Base-by-base conservation (phyloP, 2,329 filamentous ascomycete genomes). In the Phoma sp. region DNA sequence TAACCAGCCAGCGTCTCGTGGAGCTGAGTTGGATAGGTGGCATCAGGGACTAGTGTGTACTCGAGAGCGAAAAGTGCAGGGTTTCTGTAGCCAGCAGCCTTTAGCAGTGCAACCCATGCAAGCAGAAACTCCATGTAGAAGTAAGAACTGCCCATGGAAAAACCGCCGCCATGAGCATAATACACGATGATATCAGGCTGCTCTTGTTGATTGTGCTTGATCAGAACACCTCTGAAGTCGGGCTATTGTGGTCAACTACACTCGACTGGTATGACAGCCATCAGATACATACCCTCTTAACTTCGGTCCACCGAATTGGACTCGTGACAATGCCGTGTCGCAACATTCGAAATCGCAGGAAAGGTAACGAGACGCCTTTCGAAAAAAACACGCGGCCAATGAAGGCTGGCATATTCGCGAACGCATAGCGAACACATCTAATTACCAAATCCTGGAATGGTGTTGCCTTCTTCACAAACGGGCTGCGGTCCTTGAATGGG, bases 91-190 rank as follows among this genome's bases (percentile, higher is more conserved):
- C 88, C 89, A 15, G 80, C 78, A 45, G 83, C 76, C 49, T 84
- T 80, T 32, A 96, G 80, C 15, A 92, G 76, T 36, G 81, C 79
- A 11, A 90, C 77, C 87, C 88, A 92, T 7, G 86, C 84, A 47
- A 93, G 78, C 2, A 96, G 80, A 62, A 93, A 95, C 66, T 96
- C 92, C 66, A 75, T 83, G 72, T 96, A 96, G 73, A 96, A 96
- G 76, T 89, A 90, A 15, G 83, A 80, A 11, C 89, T 92, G 3
- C 91, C 92, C 87, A 96, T 90, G 6, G 86, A 85, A 71, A 96
- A 95, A 0, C 92, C 92, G 18, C 92, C 92, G 14, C 89, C 91
- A 70, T 96, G 91, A 33, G 85, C 84, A 70, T 95, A 95, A 71
- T 92, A 93, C 2, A 96, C 75, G n/a, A 92, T 86, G 49, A 95